phyloP scores from a whole-genome alignment of 1,284 basidiomycete genomes.

The Ceratobasidium papillatum region DNA sequence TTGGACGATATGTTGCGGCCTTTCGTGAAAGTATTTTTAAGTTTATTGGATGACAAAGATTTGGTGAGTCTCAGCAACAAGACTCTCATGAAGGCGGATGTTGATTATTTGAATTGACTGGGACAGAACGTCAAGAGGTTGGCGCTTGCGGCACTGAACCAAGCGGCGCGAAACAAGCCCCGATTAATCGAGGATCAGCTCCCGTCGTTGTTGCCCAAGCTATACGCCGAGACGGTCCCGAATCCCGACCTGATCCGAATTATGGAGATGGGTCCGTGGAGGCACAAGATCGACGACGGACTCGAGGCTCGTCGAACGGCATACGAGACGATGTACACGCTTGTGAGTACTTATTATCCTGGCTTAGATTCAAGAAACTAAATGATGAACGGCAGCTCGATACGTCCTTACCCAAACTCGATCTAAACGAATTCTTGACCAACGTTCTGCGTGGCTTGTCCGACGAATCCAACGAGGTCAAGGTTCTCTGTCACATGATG shows the following conservation, averaged over 20 bases:
- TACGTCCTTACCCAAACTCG: constrained; percentile 86
- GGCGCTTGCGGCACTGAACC: constrained; percentile 89
- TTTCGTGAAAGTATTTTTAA: constrained; percentile 88
- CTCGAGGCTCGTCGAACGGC: constrained; percentile 95
- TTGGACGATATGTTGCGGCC: constrained; percentile 91
- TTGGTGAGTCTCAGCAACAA: constrained; percentile 63
- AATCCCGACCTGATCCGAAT: constrained; percentile 87
- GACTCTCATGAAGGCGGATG: background rate
- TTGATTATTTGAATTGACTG: constrained; percentile 32
- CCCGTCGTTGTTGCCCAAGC: constrained; percentile 73
- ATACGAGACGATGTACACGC: constrained; percentile 96
- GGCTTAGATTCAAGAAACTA: background rate
- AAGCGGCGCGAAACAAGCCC: constrained; percentile 93
- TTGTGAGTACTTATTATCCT: constrained; percentile 63
- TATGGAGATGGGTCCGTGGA: constrained; percentile 99
- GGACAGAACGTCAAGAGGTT: constrained; percentile 83
- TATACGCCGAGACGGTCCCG: constrained; percentile 87
- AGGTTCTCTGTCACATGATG: constrained; percentile 95
- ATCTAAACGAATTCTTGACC: constrained; percentile 83
- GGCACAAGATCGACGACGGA: constrained; percentile 92
- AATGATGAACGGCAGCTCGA: constrained; percentile 74
- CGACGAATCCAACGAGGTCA: constrained; percentile 96
- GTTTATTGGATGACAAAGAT: constrained; percentile 84
- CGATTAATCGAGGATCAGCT: constrained; percentile 90
- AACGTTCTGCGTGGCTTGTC: constrained; percentile 84